Base-by-base conservation (phyloP, 2,329 filamentous ascomycete genomes). In the Mollisiaceae sp. region DNA sequence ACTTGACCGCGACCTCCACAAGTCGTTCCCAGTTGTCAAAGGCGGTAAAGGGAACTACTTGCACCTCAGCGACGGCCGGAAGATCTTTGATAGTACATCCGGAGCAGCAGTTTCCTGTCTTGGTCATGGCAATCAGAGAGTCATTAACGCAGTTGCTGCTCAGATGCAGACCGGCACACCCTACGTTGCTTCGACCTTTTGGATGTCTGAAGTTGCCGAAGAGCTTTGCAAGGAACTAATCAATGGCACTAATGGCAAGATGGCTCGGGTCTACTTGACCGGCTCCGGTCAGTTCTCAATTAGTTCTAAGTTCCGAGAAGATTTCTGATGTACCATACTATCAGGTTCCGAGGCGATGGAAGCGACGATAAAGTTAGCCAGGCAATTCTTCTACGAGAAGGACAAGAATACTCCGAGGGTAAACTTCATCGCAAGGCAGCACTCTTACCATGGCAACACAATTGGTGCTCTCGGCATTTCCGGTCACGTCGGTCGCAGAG, bases 71-170 rank as follows among this genome's bases (percentile, higher is more conserved):
- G 72, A 76, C 60, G 89, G 88, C 1, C 82, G 83, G 27, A 80
- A 78, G 39, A 84, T 95, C 52, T 83, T 93, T 15, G 92, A 95
- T 75, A 89, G 87, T 1, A 91, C 89, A 22, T 86, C 89, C 35
- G 92, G 92, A 22, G 89, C 91, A 2, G 90, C 89, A 24, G 91
- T 93, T 3, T 83, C 87, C 11, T 89, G 88, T 73, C 79, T 94
- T 11, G 92, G 91, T 8, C 88, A 92, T 71, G 87, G 86, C 36
- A 83, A 89, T 60, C 73, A 81, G 50, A 81, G 88, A 57, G 85
- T 94, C 14, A 80, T 81, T 14, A 78, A 83, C 2, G 90, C 89
- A 0, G 82, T 92, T 47, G 76, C 79, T 4, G 72, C 81, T 14
- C 90, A 93, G 71, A 79, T 90, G 69, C 80, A 83, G 57, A 77